These are phyloP conservation scores for Plasmodium vinckei DNA, from an alignment of 169 alveolate species.

Conservation along the genomic window DNA sequence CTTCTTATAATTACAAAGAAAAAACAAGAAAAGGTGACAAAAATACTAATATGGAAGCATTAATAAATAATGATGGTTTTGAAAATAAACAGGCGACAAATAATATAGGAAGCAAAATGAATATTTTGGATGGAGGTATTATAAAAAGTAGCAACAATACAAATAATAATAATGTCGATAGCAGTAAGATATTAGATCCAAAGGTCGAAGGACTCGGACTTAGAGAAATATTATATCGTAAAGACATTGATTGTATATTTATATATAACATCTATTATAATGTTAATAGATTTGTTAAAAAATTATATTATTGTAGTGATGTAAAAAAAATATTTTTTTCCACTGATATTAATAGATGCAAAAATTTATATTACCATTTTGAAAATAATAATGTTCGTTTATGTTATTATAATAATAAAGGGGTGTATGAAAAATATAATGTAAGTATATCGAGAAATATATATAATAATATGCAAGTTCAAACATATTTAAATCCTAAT, in stretches of 20 bases:
- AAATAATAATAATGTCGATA: constrained; percentile 1
- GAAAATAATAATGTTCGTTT: constrained; percentile 76
- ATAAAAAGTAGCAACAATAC: constrained; percentile 8
- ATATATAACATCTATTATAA: constrained; percentile 55
- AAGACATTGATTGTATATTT: constrained; percentile 68
- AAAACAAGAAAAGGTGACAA: too few species aligned
- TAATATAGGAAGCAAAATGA: not conserved
- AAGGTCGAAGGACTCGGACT: constrained; percentile 15
- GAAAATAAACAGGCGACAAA: too few species aligned
- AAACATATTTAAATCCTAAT: constrained; percentile 41
- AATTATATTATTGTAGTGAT: constrained; percentile 75
- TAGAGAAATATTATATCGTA: constrained; percentile 72
- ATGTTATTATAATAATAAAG: constrained; percentile 62
- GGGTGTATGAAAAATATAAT: constrained; percentile 30
- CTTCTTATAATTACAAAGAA: too few species aligned
- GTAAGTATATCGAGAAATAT: constrained; percentile 67
- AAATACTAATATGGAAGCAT: not conserved
- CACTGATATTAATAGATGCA: constrained; percentile 63
- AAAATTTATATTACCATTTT: constrained; percentile 71
- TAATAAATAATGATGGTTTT: not conserved
- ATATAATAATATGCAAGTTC: constrained; percentile 67
- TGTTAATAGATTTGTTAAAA: constrained; percentile 57
- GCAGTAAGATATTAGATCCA: constrained; percentile 5
- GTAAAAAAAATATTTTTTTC: constrained; percentile 69
- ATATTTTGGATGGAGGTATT: constrained; percentile 11